Evolutionary conservation across 2,329 filamentous ascomycete genomes (phyloP).

Genomic region (Chrysosporium keratinophilum): DNA sequence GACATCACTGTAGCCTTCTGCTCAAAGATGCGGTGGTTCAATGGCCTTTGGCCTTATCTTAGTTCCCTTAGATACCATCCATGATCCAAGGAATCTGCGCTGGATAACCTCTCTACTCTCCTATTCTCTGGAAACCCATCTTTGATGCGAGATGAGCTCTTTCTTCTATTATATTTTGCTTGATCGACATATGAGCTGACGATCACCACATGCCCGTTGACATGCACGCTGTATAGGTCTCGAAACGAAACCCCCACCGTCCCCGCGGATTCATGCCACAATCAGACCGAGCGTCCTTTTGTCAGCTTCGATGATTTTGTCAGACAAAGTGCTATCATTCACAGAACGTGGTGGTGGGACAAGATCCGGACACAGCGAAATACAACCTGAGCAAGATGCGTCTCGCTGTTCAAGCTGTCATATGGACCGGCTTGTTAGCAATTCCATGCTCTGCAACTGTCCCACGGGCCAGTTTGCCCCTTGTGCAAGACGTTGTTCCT

Average conservation of each 20-base stretch:
- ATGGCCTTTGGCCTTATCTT: constrained; percentile 1
- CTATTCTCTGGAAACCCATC: background rate
- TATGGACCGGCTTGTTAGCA: background rate
- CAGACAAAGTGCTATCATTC: no score
- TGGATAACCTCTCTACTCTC: background rate
- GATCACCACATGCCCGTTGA: no score
- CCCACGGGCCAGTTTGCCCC: constrained; percentile 15
- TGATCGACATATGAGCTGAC: background rate
- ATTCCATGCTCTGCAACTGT: constrained; percentile 14
- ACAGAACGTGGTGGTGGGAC: background rate
- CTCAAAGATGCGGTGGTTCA: background rate
- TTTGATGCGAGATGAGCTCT: background rate
- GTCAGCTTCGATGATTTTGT: background rate
- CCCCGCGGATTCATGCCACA: no score
- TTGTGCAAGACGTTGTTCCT: constrained; percentile 38
- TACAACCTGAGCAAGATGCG: background rate
- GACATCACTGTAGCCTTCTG: constrained; percentile 1
- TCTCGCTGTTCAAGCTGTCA: background rate
- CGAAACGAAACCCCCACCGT: no score
- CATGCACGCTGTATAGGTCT: no score
- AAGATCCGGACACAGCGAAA: background rate
- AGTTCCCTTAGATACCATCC: background rate
- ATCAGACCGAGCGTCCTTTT: no score
- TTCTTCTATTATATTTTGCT: background rate
- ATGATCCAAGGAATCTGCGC: background rate